A percentile compares a stretch with the other conserved stretches of the same genome.
These are phyloP conservation scores for Papiliotrema nemorosa DNA, from an alignment of 1,284 basidiomycete species.

Conservation along the genomic window DNA sequence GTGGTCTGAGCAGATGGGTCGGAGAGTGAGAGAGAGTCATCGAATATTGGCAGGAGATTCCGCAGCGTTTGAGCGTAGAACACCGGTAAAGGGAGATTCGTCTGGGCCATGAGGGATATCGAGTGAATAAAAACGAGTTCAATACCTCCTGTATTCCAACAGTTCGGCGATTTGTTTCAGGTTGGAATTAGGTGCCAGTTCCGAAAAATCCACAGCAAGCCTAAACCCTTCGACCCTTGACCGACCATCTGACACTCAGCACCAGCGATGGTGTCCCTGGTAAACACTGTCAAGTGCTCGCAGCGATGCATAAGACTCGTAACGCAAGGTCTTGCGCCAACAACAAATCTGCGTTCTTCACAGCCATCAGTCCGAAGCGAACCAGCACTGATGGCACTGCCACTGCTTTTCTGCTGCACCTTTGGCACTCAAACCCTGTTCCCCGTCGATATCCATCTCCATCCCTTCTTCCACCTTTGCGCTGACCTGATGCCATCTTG, in stretches of 20 bases:
- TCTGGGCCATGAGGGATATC: constrained; percentile 8
- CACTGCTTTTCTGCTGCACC: not conserved
- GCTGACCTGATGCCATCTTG: constrained; percentile 34
- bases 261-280: no score
- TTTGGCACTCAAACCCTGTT: not conserved
- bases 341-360: no score
- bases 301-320: no score
- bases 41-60: constrained; percentile 39
- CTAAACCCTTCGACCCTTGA: no score
- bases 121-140: no score
- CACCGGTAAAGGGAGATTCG: constrained; percentile 41
- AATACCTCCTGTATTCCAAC: no score
- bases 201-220: no score
- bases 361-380: not conserved
- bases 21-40: constrained; percentile 35
- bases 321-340: no score
- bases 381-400: constrained; percentile 31
- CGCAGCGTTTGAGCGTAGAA: constrained; percentile 38
- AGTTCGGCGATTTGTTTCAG: no score
- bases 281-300: no score
- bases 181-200: no score
- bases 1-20: constrained; percentile 26
- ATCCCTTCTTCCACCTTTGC: not conserved
- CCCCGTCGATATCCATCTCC: constrained; percentile 17
- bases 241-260: no score